A percentile compares a stretch with the other conserved stretches of the same genome.
These are phyloP conservation scores for Pythium chondricola DNA, from an alignment of 352 stramenopile genomes.

Conservation along the genomic window DNA sequence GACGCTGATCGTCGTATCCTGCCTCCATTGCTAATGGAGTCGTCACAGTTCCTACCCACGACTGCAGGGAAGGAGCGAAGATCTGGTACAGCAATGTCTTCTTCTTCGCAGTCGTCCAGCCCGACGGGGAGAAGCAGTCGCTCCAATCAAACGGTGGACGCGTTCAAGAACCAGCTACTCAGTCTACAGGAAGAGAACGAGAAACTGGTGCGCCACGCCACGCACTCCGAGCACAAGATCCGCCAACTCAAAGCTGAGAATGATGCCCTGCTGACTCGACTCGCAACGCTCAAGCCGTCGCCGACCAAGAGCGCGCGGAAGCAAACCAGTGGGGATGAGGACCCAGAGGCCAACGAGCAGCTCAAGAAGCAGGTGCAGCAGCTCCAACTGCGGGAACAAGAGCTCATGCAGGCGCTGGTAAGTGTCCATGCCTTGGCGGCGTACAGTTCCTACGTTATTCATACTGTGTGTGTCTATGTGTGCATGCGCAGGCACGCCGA, in stretches of 20 bases:
- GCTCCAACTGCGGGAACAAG: slow-evolving; percentile 68
- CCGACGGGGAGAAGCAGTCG: slow-evolving; percentile 9
- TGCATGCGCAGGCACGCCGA: slow-evolving; percentile 27
- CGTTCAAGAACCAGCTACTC: slow-evolving; percentile 45
- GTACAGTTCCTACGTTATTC: background rate
- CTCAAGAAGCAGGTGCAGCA: slow-evolving; percentile 57
- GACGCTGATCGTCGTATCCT: slow-evolving; percentile 15
- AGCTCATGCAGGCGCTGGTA: slow-evolving; percentile 78
- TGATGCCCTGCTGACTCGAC: slow-evolving; percentile 26
- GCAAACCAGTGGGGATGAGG: background rate
- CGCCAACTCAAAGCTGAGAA: slow-evolving; percentile 44
- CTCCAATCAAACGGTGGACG: slow-evolving; percentile 15
- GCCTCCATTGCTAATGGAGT: slow-evolving; percentile 17
- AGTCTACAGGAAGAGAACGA: slow-evolving; percentile 66
- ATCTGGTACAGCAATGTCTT: slow-evolving; percentile 8
- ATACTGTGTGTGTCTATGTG: background rate
- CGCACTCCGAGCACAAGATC: slow-evolving; percentile 21
- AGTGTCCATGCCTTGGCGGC: no score
- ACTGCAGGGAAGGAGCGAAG: background rate
- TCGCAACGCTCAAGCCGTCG: slow-evolving; percentile 14
- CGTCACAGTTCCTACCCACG: slow-evolving; percentile 16
- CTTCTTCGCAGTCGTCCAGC: slow-evolving; percentile 7
- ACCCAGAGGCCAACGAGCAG: slow-evolving; percentile 8
- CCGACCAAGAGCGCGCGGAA: slow-evolving; percentile 7
- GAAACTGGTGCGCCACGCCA: slow-evolving; percentile 28